Evolutionary conservation across 768 basidiomycete genomes (phyloP).

Genomic region (Ramaria rubella): DNA sequence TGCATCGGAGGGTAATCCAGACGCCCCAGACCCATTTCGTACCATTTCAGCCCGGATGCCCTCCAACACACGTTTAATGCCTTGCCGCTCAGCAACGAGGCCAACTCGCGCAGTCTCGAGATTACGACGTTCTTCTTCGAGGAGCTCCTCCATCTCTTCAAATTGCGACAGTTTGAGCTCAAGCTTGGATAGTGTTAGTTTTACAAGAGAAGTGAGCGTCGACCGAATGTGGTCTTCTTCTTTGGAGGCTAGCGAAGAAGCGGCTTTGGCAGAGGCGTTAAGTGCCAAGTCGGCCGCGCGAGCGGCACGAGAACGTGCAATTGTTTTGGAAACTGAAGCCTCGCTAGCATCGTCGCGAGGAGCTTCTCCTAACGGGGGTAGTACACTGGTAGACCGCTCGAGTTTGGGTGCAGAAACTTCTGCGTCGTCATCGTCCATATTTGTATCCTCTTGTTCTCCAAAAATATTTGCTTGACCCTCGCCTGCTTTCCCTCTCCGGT

Average conservation of each 20-base stretch:
- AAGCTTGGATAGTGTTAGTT: slow-evolving; percentile 77
- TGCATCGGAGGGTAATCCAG: slow-evolving; percentile 1
- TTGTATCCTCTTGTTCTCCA: slow-evolving; percentile 3
- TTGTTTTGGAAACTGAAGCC: slow-evolving; percentile 27
- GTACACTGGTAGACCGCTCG: slow-evolving; percentile 16
- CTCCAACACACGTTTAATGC: slow-evolving; percentile 66
- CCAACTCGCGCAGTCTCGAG: slow-evolving; percentile 78
- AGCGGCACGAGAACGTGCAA: slow-evolving; percentile 68
- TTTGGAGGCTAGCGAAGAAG: slow-evolving; percentile 67
- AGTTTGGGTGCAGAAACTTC: slow-evolving; percentile 20
- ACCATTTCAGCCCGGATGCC: slow-evolving; percentile 57
- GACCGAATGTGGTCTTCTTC: slow-evolving; percentile 78
- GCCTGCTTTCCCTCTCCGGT: slow-evolving; percentile 30
- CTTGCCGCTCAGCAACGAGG: slow-evolving; percentile 72
- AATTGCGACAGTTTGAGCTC: slow-evolving; percentile 94
- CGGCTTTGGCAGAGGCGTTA: slow-evolving; percentile 82
- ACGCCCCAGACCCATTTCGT: slow-evolving; percentile 30
- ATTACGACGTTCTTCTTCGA: slow-evolving; percentile 84
- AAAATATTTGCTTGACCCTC: slow-evolving; percentile 25
- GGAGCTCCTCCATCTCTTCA: slow-evolving; percentile 84
- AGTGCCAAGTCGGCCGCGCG: slow-evolving; percentile 86
- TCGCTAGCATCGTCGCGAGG: slow-evolving; percentile 32
- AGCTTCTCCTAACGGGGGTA: slow-evolving; percentile 14
- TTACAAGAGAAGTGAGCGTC: slow-evolving; percentile 77
- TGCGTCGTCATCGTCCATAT: slow-evolving; percentile 37